Percentiles rank a stretch among this genome's conserved stretches.
phyloP scores from a whole-genome alignment of 2,329 filamentous ascomycete species.

The Colletotrichum destructivum region DNA sequence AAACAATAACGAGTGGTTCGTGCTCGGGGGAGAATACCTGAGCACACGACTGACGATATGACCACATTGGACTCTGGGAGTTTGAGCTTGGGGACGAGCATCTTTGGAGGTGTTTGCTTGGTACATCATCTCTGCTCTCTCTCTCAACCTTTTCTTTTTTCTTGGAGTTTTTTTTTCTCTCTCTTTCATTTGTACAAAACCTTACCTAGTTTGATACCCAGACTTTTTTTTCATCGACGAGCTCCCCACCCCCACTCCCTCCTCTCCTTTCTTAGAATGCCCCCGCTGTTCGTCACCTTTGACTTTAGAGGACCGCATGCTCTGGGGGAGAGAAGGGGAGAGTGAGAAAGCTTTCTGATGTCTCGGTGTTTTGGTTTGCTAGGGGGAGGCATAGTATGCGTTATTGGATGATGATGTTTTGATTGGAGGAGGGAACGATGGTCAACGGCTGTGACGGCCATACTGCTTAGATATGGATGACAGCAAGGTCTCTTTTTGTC shows the following conservation, averaged over 20 bases:
- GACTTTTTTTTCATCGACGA: constrained; percentile 21
- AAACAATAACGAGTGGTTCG: background rate
- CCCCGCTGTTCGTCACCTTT: background rate
- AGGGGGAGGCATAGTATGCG: background rate
- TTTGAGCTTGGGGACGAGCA: constrained; percentile 29
- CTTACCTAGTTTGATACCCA: constrained; percentile 40
- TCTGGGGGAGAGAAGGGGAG: background rate
- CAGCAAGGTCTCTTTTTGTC: background rate
- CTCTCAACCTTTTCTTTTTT: constrained; percentile 11
- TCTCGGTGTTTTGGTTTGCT: background rate
- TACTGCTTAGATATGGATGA: background rate
- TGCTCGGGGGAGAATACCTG: background rate
- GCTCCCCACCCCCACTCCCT: background rate
- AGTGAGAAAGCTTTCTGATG: background rate
- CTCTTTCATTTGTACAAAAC: constrained; percentile 32
- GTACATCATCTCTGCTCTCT: background rate
- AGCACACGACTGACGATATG: constrained; percentile 33
- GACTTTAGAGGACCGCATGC: no score
- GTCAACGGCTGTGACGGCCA: no score
- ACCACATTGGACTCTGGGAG: constrained; percentile 26
- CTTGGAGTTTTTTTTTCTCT: background rate
- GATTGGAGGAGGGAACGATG: no score
- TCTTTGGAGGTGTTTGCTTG: constrained; percentile 10
- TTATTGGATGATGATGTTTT: background rate
- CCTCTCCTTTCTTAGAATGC: background rate